Evolutionary conservation across 306 rosid species (phyloP), one percentile per base, ranked within the genome.

Genomic region (Dryas alaskensis): DNA sequence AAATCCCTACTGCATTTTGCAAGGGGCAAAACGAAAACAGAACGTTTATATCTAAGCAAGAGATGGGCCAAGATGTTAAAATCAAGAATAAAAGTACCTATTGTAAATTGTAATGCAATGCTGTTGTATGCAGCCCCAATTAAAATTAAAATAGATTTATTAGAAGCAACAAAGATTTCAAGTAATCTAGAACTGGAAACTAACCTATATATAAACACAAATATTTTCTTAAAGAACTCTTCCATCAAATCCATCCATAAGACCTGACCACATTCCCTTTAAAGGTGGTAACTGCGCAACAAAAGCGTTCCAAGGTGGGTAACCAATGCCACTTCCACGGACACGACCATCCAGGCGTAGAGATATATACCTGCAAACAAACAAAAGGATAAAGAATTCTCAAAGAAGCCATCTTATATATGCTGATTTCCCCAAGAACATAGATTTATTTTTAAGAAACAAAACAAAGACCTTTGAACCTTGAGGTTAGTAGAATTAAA

Each of bases 241-340:
- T 64, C 98, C 98, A 79, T 91, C 98, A 80, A 92, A 73, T 49
- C 96, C 99, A 85, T 94, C 99, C 12, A 94, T 80, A 62, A 92
- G 87, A 71, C 99, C 99, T 49, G 97, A 81, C 99, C 99, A 94
- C 12, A 94, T 82, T 62, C 99, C 99, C 85, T 94, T 92, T 8
- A 86, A 88, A 17, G 90, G 90, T 16, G 97, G 99, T 79, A 94
- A 39, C 76, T 94, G 97, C 45, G 92, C 97, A 81, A 87, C 95
- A 66, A 94, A 82, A 72, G 99, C 96, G 78, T 92, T 92, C 99
- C 99, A 94, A 53, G 99, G 99, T 59, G 99, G 99, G 84, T 89
- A 94, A 61, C 98, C 97, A 44, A 88, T 79, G 11, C 97, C 97
- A 31, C 98, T 94, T 48, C 96, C 98, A 53, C 95, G 90, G 69